Base-by-base conservation (phyloP, 352 stramenopile species). In the Globisporangium takayamanum region DNA sequence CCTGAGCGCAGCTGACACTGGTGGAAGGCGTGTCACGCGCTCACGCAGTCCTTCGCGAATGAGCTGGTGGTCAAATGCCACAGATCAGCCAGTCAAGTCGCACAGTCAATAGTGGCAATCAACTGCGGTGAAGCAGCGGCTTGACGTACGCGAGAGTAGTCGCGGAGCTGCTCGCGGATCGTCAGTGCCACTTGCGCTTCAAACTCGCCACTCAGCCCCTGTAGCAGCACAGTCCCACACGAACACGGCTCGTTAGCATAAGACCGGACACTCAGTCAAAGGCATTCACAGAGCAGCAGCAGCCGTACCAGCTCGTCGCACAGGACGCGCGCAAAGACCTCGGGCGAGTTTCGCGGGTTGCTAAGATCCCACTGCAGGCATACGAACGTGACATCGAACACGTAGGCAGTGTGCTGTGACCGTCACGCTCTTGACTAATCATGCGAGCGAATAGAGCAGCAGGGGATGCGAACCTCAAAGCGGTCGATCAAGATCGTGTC, bases 401-500 rank as follows among this genome's bases (percentile, higher is more conserved):
- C 37, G 8, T 54, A 4, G 28, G 4, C 12, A 16, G 15, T 36
- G 28, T 8, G 12, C 30, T 41, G 11, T 33, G 25, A 39, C 10
- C 4, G 12, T 39, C 1, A 52, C 18, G 41, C 11, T n/a, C 4
- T 28, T 5, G 18, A 57, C 30, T 15, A 14, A 16, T 45, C 18
- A 5, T 30, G 14, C 12, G n/a, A 4, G 6, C 26, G 50, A 16
- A 1, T 22, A 14, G 15, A 12, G 25, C 37, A 46, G 2, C 12
- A 15, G 41, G 8, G 11, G 14, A 46, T 47, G 50, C 67, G 18
- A 36, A 79, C 70, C 66, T 92, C 83, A 63, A 92, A 92, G 44
- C 78, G 72, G 55, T 92, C 83, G 59, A 88, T 85, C 41, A 89
- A 77, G 53, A 92, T 77, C 41, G 83, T 90, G 63, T 92, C 83